Percentiles rank a stretch among this genome's conserved stretches.
Evolutionary conservation across 2,329 filamentous ascomycete genomes (phyloP).

Genomic region (Colletotrichum abscissum): DNA sequence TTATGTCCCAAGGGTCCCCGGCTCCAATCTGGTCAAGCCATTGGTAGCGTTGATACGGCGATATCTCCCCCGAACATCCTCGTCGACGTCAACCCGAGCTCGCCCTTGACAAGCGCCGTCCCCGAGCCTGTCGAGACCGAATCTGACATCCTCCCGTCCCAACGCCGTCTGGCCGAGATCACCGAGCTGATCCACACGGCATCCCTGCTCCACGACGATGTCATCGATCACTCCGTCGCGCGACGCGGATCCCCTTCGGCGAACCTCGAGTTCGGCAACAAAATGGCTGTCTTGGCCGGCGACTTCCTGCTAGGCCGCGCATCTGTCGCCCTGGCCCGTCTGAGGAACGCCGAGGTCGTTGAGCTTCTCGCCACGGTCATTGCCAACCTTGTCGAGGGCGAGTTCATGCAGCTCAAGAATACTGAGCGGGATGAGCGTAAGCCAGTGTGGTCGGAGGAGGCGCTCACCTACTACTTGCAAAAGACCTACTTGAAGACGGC

Average conservation of each 20-base stretch:
- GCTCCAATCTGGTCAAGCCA: conserved; percentile 52
- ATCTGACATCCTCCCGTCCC: conserved; percentile 87
- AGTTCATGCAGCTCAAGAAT: conserved; percentile 99
- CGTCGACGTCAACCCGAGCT: conserved; percentile 81
- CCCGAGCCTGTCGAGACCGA: conserved; percentile 51
- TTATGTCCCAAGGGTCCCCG: conserved; percentile 71
- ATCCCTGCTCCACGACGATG: conserved; percentile 96
- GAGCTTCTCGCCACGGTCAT: conserved; percentile 97
- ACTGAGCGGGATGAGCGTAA: conserved; percentile 88
- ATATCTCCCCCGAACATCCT: conserved; percentile 71
- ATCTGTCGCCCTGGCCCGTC: conserved; percentile 89
- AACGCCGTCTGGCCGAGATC: conserved; percentile 93
- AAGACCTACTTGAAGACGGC: conserved; percentile 99
- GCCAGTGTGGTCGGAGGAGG: conserved; percentile 88
- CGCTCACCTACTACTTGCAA: conserved; percentile 92
- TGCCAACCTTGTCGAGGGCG: conserved; percentile 95
- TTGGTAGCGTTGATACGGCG: conserved; percentile 61
- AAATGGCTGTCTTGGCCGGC: conserved; percentile 98
- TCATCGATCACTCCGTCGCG: conserved; percentile 92
- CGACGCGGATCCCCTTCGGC: conserved; percentile 87
- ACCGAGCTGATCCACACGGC: conserved; percentile 98
- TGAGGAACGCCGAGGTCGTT: conserved; percentile 93
- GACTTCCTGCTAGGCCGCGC: conserved; percentile 94
- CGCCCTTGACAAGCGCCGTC: conserved; percentile 60
- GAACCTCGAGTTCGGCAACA: conserved; percentile 97